A percentile compares a stretch with the other conserved stretches of the same genome.
These are phyloP conservation scores for Capronia americana DNA, from an alignment of 2,329 filamentous ascomycete genomes.

Conservation along the genomic window DNA sequence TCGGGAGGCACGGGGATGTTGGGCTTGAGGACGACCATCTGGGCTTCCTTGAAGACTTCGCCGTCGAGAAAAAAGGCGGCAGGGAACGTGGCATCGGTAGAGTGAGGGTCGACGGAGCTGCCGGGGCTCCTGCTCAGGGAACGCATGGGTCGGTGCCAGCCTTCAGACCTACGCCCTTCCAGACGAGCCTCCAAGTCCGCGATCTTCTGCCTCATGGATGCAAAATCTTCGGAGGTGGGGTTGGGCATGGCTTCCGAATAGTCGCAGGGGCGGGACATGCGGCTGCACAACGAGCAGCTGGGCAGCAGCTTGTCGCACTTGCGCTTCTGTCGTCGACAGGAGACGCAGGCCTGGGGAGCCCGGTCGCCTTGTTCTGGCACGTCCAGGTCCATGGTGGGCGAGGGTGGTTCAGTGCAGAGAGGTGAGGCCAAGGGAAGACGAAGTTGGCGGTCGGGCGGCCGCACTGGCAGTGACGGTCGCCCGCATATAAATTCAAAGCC, in stretches of 20 bases:
- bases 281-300: conserved; percentile 55
- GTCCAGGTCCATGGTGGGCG: conserved; percentile 25
- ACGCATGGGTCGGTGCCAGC: conserved; percentile 31
- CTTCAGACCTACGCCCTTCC: conserved; percentile 27
- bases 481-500: not conserved
- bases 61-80: conserved; percentile 39
- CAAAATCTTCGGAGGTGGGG: conserved; percentile 36
- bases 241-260: conserved; percentile 35
- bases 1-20: conserved; percentile 30
- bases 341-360: conserved; percentile 52
- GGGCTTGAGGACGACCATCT: conserved; percentile 29
- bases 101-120: conserved; percentile 14
- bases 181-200: conserved; percentile 36
- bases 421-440: not conserved
- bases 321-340: conserved; percentile 58
- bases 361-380: conserved; percentile 15
- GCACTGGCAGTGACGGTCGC: not conserved
- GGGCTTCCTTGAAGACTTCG: conserved; percentile 32
- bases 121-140: conserved; percentile 26
- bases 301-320: conserved; percentile 61
- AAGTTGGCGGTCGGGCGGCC: conserved; percentile 17
- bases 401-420: not conserved
- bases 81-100: conserved; percentile 26
- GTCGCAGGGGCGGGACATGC: conserved; percentile 41
- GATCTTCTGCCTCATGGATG: conserved; percentile 35